phyloP scores from a whole-genome alignment of 306 rosid species.

The Prunus campanulata region DNA sequence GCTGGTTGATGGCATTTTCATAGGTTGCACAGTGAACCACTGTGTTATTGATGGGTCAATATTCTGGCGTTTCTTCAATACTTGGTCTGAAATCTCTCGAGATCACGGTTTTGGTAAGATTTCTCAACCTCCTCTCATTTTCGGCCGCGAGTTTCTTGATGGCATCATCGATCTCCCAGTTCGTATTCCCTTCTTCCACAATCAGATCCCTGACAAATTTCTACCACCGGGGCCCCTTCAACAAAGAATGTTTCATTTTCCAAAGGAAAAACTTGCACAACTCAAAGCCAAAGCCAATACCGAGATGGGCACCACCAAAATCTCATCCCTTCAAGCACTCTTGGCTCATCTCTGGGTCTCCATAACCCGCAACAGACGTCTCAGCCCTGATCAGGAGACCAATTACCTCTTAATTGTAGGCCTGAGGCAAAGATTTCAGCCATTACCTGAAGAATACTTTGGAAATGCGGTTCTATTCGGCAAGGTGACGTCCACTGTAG shows the following conservation, averaged over 20 bases:
- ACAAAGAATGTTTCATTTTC: slow-evolving; percentile 29
- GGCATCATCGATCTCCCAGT: slow-evolving; percentile 1
- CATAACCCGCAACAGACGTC: slow-evolving; percentile 5
- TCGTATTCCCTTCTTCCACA: not conserved
- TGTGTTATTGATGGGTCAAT: slow-evolving; percentile 12
- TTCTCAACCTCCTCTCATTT: not conserved
- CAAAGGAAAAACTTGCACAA: slow-evolving; percentile 21
- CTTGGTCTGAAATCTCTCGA: slow-evolving; percentile 37
- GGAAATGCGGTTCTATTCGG: slow-evolving; percentile 14
- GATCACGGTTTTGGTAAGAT: not conserved
- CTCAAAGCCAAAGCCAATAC: slow-evolving; percentile 40
- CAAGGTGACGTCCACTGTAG: slow-evolving; percentile 9
- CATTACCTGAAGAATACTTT: slow-evolving; percentile 24
- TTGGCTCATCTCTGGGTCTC: slow-evolving; percentile 36
- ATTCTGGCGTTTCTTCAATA: slow-evolving; percentile 41
- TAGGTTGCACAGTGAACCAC: slow-evolving; percentile 29
- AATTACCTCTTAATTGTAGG: not conserved
- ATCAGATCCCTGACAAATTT: not conserved
- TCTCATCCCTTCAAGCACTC: slow-evolving; percentile 52
- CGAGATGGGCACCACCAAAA: slow-evolving; percentile 11
- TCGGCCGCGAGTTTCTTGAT: slow-evolving; percentile 4
- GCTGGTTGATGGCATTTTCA: slow-evolving; percentile 37
- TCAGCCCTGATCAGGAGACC: slow-evolving; percentile 7
- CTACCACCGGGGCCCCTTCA: not conserved
- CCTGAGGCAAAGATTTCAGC: slow-evolving; percentile 20